These are phyloP conservation scores for Salix arbutifolia DNA, from an alignment of 345 rosid species.

Conservation along the genomic window DNA sequence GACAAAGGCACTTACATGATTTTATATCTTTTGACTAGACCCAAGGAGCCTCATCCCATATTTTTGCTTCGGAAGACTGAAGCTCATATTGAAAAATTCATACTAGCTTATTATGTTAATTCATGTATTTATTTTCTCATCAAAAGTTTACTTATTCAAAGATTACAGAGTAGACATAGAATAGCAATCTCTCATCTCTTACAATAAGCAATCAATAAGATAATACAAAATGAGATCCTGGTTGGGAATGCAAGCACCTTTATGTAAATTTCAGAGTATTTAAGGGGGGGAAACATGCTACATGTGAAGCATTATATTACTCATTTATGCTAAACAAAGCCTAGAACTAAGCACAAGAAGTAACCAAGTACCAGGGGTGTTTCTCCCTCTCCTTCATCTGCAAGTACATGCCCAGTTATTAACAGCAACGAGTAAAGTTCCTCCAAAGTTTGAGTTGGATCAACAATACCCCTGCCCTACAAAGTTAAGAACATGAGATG, in stretches of 20 bases:
- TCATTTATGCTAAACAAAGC: neutral
- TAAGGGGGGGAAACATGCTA: neutral
- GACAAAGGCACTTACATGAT: too few relatives aligned
- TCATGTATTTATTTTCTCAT: neutral
- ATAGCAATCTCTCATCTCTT: neutral
- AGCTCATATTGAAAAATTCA: too few relatives aligned
- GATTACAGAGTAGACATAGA: neutral
- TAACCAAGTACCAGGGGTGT: conserved; percentile 74
- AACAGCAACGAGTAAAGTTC: conserved; percentile 84
- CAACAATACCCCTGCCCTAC: conserved; percentile 83
- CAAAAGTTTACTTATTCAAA: neutral
- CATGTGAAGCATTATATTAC: neutral
- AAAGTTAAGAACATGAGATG: conserved; percentile 19
- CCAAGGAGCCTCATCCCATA: too few relatives aligned
- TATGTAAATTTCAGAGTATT: neutral
- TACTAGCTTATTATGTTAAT: too few relatives aligned
- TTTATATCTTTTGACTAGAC: too few relatives aligned
- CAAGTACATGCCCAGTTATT: conserved; percentile 88
- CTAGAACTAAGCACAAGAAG: conserved; percentile 18
- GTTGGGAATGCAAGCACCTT: neutral
- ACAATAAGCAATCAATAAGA: neutral
- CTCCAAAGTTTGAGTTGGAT: conserved; percentile 79
- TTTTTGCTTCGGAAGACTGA: too few relatives aligned
- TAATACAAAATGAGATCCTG: neutral
- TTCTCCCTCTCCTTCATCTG: conserved; percentile 99